A percentile compares a stretch with the other conserved stretches of the same genome.
These are phyloP conservation scores for Heliocybe sulcata DNA, from an alignment of 1,284 basidiomycete species.

Conservation along the genomic window DNA sequence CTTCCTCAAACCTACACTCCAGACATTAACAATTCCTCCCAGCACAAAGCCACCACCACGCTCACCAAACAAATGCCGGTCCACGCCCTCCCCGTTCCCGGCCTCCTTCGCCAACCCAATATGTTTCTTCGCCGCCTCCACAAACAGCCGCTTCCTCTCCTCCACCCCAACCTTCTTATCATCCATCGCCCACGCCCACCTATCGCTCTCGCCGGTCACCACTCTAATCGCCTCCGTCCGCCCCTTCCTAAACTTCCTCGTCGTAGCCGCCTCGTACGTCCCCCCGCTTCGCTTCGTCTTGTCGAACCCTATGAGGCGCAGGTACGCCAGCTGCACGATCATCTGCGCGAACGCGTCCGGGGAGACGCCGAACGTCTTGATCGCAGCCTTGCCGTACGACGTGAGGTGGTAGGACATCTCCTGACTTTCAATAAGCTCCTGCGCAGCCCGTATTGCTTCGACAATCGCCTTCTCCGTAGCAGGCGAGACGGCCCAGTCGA, in stretches of 20 bases:
- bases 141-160: conserved; percentile 53
- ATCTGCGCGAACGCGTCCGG: conserved; percentile 95
- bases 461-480: conserved; percentile 41
- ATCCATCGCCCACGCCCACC: conserved; percentile 74
- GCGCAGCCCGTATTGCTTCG: conserved; percentile 49
- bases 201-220: conserved; percentile 63
- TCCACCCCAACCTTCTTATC: conserved; percentile 28
- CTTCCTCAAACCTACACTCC: conserved; percentile 55
- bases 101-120: conserved; percentile 63
- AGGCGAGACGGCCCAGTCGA: conserved; percentile 63
- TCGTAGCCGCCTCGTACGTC: conserved; percentile 88
- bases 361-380: conserved; percentile 80
- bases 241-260: conserved; percentile 78
- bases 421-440: conserved; percentile 61
- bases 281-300: conserved; percentile 42
- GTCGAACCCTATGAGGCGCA: conserved; percentile 44
- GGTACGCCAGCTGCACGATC: conserved; percentile 82
- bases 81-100: conserved; percentile 71
- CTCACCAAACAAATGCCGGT: conserved; percentile 76
- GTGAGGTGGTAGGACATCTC: conserved; percentile 63
- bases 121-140: conserved; percentile 64
- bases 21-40: not conserved
- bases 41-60: not conserved
- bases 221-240: conserved; percentile 86
- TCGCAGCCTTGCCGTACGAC: conserved; percentile 79